Evolutionary conservation across 2,329 filamentous ascomycete genomes (phyloP).

Genomic region (Penicillium thymicola): DNA sequence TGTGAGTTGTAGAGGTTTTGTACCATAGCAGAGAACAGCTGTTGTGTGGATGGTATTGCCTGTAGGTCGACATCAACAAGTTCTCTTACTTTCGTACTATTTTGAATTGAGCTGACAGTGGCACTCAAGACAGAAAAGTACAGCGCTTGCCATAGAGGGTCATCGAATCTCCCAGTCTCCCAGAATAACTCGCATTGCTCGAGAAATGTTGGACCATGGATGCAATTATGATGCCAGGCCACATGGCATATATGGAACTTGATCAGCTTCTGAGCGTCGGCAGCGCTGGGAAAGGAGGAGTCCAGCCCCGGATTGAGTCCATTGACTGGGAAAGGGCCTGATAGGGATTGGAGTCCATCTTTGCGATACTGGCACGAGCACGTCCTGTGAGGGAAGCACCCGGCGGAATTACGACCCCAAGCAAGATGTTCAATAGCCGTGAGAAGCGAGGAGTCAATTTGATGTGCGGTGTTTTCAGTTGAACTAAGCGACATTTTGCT

Average conservation of each 20-base stretch:
- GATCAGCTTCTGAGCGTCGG: constrained; percentile 21
- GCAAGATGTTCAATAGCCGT: constrained; percentile 39
- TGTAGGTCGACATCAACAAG: constrained; percentile 19
- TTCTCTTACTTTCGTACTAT: constrained; percentile 20
- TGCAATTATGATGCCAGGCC: constrained; percentile 26
- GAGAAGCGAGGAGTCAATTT: constrained; percentile 27
- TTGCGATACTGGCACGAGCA: constrained; percentile 29
- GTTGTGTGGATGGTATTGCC: constrained; percentile 22
- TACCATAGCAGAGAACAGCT: constrained; percentile 34
- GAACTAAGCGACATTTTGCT: constrained; percentile 1
- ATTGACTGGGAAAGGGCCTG: constrained; percentile 11
- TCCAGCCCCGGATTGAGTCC: constrained; percentile 8
- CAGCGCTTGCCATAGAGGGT: constrained; percentile 26
- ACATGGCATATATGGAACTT: constrained; percentile 23
- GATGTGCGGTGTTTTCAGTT: constrained; percentile 10
- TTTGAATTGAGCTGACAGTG: constrained; percentile 25
- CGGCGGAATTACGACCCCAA: constrained; percentile 37
- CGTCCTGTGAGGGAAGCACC: constrained; percentile 35
- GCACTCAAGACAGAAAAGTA: constrained; percentile 25
- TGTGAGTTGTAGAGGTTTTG: constrained; percentile 32
- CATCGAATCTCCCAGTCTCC: constrained; percentile 22
- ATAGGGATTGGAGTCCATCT: constrained; percentile 12
- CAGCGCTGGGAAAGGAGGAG: constrained; percentile 8
- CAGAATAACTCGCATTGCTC: constrained; percentile 27
- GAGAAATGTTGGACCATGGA: constrained; percentile 26